Conservation (phyloP, 106 monocot species). For the Gastrodia elata region DNA sequence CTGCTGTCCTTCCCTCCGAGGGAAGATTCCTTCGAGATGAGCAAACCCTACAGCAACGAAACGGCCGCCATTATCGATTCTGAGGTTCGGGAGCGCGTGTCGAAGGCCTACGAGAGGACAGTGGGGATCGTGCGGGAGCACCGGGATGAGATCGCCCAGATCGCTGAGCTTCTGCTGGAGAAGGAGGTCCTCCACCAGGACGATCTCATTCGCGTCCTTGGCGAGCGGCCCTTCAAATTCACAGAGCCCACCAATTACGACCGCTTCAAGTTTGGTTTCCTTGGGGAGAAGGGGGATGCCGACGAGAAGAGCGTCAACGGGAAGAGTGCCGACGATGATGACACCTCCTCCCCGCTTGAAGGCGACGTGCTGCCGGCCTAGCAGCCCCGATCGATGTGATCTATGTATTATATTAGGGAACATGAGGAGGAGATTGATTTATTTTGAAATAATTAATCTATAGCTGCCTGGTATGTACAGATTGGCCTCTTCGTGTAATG, state of each 20-base stretch:
- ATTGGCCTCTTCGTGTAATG: background rate
- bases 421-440: background rate
- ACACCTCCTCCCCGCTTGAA: slow-evolving; percentile 16
- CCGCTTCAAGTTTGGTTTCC: slow-evolving; percentile 54
- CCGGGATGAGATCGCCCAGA: slow-evolving; percentile 56
- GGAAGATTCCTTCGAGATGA: slow-evolving; percentile 71
- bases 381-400: background rate
- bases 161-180: slow-evolving; percentile 86
- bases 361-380: slow-evolving; percentile 60
- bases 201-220: slow-evolving; percentile 65
- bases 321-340: slow-evolving; percentile 9
- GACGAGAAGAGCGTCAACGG: background rate
- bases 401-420: background rate
- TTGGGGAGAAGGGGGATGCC: background rate
- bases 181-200: slow-evolving; percentile 96
- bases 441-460: background rate
- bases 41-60: slow-evolving; percentile 85
- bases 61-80: slow-evolving; percentile 78
- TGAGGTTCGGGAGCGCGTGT: slow-evolving; percentile 84
- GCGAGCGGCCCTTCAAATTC: slow-evolving; percentile 64
- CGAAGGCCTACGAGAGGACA: slow-evolving; percentile 61
- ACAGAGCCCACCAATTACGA: slow-evolving; percentile 79
- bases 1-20: slow-evolving; percentile 88
- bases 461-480: background rate
- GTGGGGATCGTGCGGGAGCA: slow-evolving; percentile 59